A percentile compares a stretch with the other conserved stretches of the same genome.
phyloP scores from a whole-genome alignment of 225 moss, liverwort and hornwort genomes.

The Neckera pumila region DNA sequence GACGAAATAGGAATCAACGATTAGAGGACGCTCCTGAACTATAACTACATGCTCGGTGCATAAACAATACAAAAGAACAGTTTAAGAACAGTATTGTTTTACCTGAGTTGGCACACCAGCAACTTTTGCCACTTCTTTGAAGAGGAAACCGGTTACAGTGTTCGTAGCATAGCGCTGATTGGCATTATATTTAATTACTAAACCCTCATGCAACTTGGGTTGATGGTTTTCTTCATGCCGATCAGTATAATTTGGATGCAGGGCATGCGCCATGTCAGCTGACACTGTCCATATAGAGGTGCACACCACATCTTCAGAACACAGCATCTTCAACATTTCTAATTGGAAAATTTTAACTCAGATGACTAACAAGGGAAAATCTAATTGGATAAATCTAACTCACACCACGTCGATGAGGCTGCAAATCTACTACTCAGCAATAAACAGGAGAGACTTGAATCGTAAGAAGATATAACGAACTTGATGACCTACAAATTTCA shows the following conservation, averaged over 20 bases:
- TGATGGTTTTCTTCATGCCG: constrained; percentile 87
- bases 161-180: constrained; percentile 82
- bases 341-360: background rate
- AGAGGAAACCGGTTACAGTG: constrained; percentile 68
- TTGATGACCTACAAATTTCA: background rate
- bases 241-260: constrained; percentile 74
- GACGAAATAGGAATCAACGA: background rate
- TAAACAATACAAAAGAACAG: background rate
- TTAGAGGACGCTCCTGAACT: background rate
- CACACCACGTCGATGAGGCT: background rate
- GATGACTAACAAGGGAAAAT: background rate
- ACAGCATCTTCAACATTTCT: background rate
- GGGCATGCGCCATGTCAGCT: constrained; percentile 87
- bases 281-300: constrained; percentile 41
- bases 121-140: constrained; percentile 74
- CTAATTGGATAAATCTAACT: background rate
- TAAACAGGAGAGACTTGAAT: background rate
- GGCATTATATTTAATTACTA: constrained; percentile 76
- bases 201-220: constrained; percentile 68
- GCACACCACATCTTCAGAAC: background rate
- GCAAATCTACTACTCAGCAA: background rate
- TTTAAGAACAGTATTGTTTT: background rate
- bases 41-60: background rate
- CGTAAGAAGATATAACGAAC: background rate
- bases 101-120: constrained; percentile 84